Base-by-base conservation (phyloP, 148 eudicot species). In the Diospyros lotus region DNA sequence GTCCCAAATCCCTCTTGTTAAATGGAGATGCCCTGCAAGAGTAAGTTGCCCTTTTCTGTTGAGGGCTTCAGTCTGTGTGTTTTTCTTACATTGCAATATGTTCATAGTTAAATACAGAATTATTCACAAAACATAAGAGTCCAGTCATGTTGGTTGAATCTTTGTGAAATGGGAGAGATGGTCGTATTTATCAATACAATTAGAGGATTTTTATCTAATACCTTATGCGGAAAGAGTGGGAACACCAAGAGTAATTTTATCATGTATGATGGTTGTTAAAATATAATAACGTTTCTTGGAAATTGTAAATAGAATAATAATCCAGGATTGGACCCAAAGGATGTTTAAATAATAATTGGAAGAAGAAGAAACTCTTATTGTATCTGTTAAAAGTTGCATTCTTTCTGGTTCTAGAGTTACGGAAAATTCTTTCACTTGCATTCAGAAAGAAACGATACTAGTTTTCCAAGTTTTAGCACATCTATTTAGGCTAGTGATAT, bases 11-110 rank as follows among this genome's bases (percentile, higher is more conserved):
- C 85, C 95, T 63, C 67, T 87, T 12, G 48, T 82, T 8, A 86
- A 83, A 76, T 93, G 98, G 98, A 86, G 56, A 75, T 65, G 84
- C 53, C 98, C 98, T 55, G 89, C 90, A 64, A 86, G 71, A 76
- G 98, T 93, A 81, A 80, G 96, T 77, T 65, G 11, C 64, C 58
- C 14, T 58, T 59, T 58, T 50, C 66, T 48, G 52, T 71, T 61
- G 56, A 58, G 46, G 38, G 67, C 59, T 69, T 69, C 51, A 18
- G 53, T 55, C 14, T 76, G 8, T 4, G 28, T 53, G 14, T 54
- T 7, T 7, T 70, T 43, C 18, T 69, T 52, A 13, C 59, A 4
- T 4, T 39, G 5, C 41, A 13, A 53, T 68, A 14, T 28, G 43
- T 6, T 6, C 39, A 45, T 69, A 44, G 12, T 69, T 52, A 59